Conservation (phyloP, 352 stramenopile genomes). For the Phytopythium montanum region DNA sequence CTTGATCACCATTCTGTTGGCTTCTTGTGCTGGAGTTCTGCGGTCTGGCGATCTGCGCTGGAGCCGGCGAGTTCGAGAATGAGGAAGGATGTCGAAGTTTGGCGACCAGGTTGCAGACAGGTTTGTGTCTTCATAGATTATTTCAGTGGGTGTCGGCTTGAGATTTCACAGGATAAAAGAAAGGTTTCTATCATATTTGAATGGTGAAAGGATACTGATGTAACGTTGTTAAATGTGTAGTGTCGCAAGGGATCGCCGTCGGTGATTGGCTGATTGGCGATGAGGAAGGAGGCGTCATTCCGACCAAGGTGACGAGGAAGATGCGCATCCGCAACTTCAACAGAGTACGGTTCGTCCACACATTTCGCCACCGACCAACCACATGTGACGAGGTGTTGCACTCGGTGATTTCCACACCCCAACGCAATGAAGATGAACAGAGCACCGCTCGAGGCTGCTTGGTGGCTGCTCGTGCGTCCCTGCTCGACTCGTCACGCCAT, state of each 20-base stretch:
- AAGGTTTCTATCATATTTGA: no score
- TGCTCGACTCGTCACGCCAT: not conserved
- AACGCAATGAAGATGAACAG: no score
- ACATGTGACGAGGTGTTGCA: no score
- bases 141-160: not conserved
- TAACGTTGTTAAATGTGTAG: not conserved
- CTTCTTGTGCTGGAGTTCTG: not conserved
- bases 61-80: not conserved
- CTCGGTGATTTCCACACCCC: no score
- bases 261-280: not conserved
- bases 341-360: not conserved
- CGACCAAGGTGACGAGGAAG: not conserved
- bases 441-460: not conserved
- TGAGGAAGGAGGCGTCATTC: not conserved
- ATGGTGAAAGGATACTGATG: not conserved
- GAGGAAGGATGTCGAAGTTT: not conserved
- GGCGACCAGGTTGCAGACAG: not conserved
- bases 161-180: no score
- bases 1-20: not conserved
- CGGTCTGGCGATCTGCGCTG: not conserved
- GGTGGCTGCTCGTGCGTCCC: not conserved
- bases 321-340: not conserved
- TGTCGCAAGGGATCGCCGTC: no score
- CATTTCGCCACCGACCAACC: not conserved
- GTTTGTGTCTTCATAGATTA: not conserved